These are phyloP conservation scores for Catunica adiposa DNA, from an alignment of 2,329 filamentous ascomycete genomes.

Conservation along the genomic window DNA sequence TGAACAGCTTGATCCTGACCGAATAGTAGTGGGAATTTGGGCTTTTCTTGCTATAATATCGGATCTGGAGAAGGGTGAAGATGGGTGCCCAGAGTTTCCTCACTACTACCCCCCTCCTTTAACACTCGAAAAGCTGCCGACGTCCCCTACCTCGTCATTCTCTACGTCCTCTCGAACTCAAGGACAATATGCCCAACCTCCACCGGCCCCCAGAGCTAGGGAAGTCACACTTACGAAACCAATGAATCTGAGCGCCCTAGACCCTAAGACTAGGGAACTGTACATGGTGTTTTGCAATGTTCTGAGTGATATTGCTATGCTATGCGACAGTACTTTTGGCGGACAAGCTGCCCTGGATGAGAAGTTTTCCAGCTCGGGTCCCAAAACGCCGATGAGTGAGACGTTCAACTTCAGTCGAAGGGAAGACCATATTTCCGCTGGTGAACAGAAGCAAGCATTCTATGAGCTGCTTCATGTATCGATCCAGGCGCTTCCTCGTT, in stretches of 20 bases:
- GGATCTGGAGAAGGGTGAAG: constrained; percentile 73
- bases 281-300: constrained; percentile 90
- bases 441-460: constrained; percentile 82
- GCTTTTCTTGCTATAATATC: constrained; percentile 87
- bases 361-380: constrained; percentile 68
- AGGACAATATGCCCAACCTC: constrained; percentile 17
- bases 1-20: constrained; percentile 86
- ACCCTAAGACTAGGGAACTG: constrained; percentile 64
- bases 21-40: constrained; percentile 91
- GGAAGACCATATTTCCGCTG: constrained; percentile 55
- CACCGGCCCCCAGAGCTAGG: constrained; percentile 19
- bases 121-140: constrained; percentile 29
- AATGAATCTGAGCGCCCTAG: constrained; percentile 43
- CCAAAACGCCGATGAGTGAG: constrained; percentile 88
- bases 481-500: constrained; percentile 88
- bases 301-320: constrained; percentile 83
- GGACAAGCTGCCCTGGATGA: constrained; percentile 91
- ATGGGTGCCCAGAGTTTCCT: constrained; percentile 68
- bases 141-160: constrained; percentile 30
- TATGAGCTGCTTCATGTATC: constrained; percentile 92
- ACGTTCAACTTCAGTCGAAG: constrained; percentile 79
- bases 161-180: background rate
- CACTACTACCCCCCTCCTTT: constrained; percentile 31
- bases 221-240: constrained; percentile 36
- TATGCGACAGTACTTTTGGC: constrained; percentile 94